These are phyloP conservation scores for Aspergillus latus DNA, from an alignment of 2,329 filamentous ascomycete species.

Conservation along the genomic window DNA sequence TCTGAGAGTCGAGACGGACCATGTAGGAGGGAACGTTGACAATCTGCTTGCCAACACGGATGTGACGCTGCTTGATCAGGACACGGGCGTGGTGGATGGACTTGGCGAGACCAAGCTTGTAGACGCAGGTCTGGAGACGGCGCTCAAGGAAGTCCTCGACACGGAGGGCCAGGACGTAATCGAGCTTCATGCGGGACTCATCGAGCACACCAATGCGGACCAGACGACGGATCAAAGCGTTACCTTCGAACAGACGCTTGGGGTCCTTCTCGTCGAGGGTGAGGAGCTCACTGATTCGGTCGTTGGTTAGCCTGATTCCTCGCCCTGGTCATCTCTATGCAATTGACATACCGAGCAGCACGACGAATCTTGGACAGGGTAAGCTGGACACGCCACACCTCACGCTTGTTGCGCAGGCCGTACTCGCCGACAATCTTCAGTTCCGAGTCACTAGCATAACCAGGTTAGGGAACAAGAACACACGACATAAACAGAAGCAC, in stretches of 20 bases:
- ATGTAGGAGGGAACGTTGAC: constrained; percentile 99
- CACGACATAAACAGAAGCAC: constrained; percentile 96
- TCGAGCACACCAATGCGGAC: constrained; percentile 99
- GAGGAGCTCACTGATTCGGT: constrained; percentile 79
- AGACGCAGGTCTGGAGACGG: constrained; percentile 98
- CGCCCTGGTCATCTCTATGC: not conserved
- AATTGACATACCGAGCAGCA: constrained; percentile 87
- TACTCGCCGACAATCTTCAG: constrained; percentile 99
- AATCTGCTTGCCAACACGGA: constrained; percentile 99
- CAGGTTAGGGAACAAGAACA: constrained; percentile 60
- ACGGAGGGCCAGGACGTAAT: constrained; percentile 99
- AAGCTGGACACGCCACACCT: constrained; percentile 99
- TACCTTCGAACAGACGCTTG: constrained; percentile 99
- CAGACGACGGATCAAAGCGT: constrained; percentile 99
- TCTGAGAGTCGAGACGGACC: constrained; percentile 99
- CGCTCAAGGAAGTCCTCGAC: constrained; percentile 99
- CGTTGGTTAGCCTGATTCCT: constrained; percentile 11
- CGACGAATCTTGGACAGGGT: constrained; percentile 99
- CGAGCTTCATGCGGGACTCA: constrained; percentile 99
- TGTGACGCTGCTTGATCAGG: constrained; percentile 98
- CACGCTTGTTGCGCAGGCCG: constrained; percentile 99
- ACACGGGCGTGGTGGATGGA: constrained; percentile 99
- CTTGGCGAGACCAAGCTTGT: constrained; percentile 99
- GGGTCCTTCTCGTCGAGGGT: constrained; percentile 99
- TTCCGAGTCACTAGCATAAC: constrained; percentile 84